Percentiles rank a stretch among this genome's conserved stretches.
Evolutionary conservation across 1,284 basidiomycete species (phyloP).

Genomic region (Lignosus rhinocerotis): DNA sequence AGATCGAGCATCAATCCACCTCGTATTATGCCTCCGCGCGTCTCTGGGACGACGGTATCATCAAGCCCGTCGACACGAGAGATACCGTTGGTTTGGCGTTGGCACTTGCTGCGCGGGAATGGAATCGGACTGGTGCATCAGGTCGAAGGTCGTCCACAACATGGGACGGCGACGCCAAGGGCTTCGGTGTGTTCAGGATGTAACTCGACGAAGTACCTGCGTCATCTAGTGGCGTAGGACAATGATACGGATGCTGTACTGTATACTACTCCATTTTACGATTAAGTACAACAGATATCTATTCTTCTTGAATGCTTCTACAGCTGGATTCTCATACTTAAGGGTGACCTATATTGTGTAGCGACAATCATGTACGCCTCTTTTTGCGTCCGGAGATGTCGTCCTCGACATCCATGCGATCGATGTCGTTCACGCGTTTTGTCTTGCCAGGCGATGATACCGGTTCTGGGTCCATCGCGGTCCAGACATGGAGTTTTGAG

Average conservation of each 20-base stretch:
- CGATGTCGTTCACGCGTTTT: conserved; percentile 22
- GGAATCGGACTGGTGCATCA: conserved; percentile 24
- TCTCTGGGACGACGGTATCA: conserved; percentile 95
- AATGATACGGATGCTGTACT: not conserved
- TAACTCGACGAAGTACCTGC: conserved; percentile 38
- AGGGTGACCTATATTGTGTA: not conserved
- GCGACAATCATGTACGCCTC: conserved; percentile 19
- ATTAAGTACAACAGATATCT: not conserved
- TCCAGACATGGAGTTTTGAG: conserved; percentile 37
- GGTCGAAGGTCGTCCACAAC: conserved; percentile 43
- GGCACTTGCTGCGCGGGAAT: conserved; percentile 64
- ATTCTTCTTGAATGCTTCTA: not conserved
- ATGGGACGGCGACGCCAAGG: conserved; percentile 74
- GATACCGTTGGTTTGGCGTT: conserved; percentile 86
- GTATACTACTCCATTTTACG: not conserved
- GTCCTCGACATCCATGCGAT: conserved; percentile 34
- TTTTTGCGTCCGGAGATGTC: conserved; percentile 25
- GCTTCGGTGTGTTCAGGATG: conserved; percentile 92
- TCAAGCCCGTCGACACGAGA: conserved; percentile 88
- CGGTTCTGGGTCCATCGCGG: conserved; percentile 20
- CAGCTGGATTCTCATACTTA: too few species aligned
- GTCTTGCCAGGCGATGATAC: conserved; percentile 4
- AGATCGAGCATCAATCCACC: conserved; percentile 87
- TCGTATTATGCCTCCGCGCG: conserved; percentile 87
- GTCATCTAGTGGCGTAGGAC: not conserved